Evolutionary conservation across 192 early-diverging fungal genomes (phyloP).

Genomic region (Rhizoclosmatium sp.): DNA sequence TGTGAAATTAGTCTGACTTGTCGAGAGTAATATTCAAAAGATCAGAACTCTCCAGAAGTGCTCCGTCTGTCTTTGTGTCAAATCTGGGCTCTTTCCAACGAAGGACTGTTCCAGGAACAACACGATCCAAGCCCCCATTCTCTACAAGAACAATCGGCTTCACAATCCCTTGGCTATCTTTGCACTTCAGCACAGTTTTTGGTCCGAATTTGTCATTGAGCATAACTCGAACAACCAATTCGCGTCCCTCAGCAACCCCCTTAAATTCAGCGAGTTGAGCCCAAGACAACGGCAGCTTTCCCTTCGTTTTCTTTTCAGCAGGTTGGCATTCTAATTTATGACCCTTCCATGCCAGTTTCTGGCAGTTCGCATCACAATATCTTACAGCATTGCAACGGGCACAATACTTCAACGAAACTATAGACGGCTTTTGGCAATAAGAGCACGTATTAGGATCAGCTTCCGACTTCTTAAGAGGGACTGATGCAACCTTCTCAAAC

Average conservation of each 20-base stretch:
- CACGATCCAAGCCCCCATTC: background rate
- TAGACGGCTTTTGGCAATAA: background rate
- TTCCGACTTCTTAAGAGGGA: background rate
- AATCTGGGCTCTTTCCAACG: constrained; percentile 1
- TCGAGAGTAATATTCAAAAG: background rate
- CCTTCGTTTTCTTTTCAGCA: background rate
- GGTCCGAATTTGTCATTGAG: background rate
- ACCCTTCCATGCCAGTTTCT: background rate
- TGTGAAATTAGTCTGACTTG: no score
- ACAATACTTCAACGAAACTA: background rate
- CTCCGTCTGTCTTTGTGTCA: background rate
- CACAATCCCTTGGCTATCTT: background rate
- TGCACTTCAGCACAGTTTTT: background rate
- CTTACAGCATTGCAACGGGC: background rate
- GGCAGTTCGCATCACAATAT: background rate
- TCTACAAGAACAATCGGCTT: background rate
- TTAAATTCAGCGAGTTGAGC: background rate
- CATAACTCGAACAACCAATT: background rate
- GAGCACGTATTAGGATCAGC: background rate
- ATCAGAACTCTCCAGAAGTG: background rate
- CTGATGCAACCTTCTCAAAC: constrained; percentile 4
- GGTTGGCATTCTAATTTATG: background rate
- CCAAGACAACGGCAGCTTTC: background rate
- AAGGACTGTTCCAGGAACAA: background rate
- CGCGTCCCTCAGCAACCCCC: background rate